Conservation (phyloP, 1,139 yeast species). For the Yamadazyma epiphylla region DNA sequence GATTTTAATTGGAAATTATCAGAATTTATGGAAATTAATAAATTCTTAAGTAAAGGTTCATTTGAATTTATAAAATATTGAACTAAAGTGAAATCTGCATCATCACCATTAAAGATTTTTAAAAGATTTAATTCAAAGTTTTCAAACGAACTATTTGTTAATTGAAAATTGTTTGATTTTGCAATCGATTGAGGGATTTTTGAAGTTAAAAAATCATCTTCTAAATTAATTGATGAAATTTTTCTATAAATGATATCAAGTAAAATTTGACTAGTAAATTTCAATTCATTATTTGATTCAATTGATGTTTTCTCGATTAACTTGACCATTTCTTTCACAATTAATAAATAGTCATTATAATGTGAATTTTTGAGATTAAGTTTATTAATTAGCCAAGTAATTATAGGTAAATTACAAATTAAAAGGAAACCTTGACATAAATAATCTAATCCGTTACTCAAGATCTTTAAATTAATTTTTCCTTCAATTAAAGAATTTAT, state of each 20-base stretch:
- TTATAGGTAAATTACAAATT: conserved; percentile 35
- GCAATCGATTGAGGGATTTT: conserved; percentile 1
- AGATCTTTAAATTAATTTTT: conserved; percentile 34
- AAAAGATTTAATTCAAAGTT: conserved; percentile 10
- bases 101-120: conserved; percentile 11
- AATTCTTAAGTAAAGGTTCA: conserved; percentile 5
- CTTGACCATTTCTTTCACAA: conserved; percentile 15
- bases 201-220: conserved; percentile 1
- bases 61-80: conserved; percentile 6
- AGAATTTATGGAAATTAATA: conserved; percentile 7
- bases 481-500: conserved; percentile 57
- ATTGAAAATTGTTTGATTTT: neutral
- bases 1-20: conserved; percentile 19
- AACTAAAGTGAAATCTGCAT: conserved; percentile 7
- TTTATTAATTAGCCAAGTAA: conserved; percentile 26
- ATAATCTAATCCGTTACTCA: conserved; percentile 43
- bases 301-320: conserved; percentile 16
- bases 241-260: conserved; percentile 5
- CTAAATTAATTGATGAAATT: conserved; percentile 1
- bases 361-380: conserved; percentile 12
- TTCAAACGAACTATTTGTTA: conserved; percentile 6
- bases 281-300: conserved; percentile 14
- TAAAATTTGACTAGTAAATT: conserved; percentile 9
- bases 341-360: conserved; percentile 7
- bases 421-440: conserved; percentile 40